Evolutionary conservation across 2,329 filamentous ascomycete genomes (phyloP).

Genomic region (Ceratocystis eucalypticola): DNA sequence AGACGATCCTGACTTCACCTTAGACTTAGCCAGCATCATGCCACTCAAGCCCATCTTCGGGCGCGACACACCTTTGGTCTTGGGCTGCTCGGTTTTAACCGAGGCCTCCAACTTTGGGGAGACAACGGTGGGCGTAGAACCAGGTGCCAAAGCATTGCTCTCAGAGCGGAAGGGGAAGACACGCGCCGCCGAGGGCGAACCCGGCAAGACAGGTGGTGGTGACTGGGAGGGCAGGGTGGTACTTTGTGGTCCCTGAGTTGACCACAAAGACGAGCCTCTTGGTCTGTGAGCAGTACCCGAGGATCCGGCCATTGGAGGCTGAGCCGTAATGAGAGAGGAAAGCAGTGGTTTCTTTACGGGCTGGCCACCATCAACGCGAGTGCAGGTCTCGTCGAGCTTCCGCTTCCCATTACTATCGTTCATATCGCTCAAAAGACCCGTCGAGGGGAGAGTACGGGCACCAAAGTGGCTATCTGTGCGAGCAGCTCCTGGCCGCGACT

Average conservation of each 20-base stretch:
- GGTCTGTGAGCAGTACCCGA: not conserved
- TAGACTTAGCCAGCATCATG: slow-evolving; percentile 6
- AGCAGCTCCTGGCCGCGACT: no score
- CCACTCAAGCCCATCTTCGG: not conserved
- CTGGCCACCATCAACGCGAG: not conserved
- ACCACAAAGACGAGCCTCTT: not conserved
- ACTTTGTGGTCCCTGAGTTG: not conserved
- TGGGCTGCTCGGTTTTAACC: not conserved
- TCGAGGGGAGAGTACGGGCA: not conserved
- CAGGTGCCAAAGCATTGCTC: not conserved
- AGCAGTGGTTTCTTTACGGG: not conserved
- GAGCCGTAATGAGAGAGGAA: not conserved
- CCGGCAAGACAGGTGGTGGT: not conserved
- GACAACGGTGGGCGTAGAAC: not conserved
- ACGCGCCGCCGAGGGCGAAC: not conserved
- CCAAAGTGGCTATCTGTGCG: not conserved
- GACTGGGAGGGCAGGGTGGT: not conserved
- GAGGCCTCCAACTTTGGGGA: not conserved
- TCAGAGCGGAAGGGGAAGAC: not conserved
- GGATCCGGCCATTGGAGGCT: not conserved
- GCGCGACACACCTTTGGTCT: not conserved
- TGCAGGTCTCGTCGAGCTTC: not conserved
- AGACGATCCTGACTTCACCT: not conserved
- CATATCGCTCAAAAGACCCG: not conserved
- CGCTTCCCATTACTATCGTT: not conserved